Conservation (phyloP, 2,329 filamentous ascomycete species). For the Colletotrichum spaethianum region DNA sequence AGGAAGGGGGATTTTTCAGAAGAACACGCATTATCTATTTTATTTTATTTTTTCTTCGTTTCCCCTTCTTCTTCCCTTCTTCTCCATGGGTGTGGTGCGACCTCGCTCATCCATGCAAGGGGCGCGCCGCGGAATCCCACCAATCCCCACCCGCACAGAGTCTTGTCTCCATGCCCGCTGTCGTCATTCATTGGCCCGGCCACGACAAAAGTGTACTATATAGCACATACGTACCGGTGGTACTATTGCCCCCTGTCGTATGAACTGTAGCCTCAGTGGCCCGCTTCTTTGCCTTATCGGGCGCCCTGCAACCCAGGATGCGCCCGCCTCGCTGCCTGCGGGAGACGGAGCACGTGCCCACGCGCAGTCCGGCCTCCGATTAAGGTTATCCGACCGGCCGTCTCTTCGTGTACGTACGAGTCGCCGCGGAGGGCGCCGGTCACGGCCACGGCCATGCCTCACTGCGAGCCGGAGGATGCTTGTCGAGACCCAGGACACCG, state of each 20-base stretch:
- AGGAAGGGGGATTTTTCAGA: too few relatives aligned
- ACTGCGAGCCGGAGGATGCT: not conserved
- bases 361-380: constrained; percentile 18
- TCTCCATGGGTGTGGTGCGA: too few relatives aligned
- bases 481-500: not conserved
- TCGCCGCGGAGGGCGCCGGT: constrained; percentile 18
- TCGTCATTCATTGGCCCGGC: not conserved
- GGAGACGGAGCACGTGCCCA: not conserved
- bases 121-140: too few relatives aligned
- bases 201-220: not conserved
- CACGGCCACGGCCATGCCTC: not conserved
- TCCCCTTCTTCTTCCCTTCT: not conserved
- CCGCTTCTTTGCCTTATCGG: constrained; percentile 2
- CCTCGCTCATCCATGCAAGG: constrained; percentile 7
- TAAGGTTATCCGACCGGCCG: constrained; percentile 31
- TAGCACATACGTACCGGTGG: too few relatives aligned
- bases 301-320: constrained; percentile 6
- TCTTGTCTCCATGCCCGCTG: not conserved
- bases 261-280: not conserved
- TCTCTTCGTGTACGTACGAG: not conserved
- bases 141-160: not conserved
- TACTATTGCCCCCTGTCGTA: too few relatives aligned
- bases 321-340: not conserved
- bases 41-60: too few relatives aligned
- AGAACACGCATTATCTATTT: too few relatives aligned